Evolutionary conservation across 345 rosid species (phyloP).

Genomic region (Angophora floribunda): DNA sequence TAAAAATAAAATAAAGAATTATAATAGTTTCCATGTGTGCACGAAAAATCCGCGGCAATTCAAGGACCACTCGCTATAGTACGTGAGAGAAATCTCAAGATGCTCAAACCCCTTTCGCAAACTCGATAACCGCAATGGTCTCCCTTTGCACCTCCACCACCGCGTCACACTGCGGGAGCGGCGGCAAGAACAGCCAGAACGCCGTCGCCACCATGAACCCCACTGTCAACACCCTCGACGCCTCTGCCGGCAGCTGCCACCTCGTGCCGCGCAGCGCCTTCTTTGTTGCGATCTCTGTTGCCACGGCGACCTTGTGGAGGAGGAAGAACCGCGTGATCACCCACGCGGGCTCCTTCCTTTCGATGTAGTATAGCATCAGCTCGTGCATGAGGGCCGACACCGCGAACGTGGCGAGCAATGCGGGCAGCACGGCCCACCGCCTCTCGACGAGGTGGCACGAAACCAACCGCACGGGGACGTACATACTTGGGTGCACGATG

Average conservation of each 20-base stretch:
- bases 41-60: neutral
- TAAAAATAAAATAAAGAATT: too few species aligned
- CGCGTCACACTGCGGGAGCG: neutral
- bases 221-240: neutral
- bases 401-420: neutral
- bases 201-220: slow-evolving; percentile 4
- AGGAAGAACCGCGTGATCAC: slow-evolving; percentile 14
- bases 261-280: neutral
- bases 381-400: slow-evolving; percentile 20
- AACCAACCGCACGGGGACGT: neutral
- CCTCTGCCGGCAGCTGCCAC: slow-evolving; percentile 1
- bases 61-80: neutral
- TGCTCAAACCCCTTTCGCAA: neutral
- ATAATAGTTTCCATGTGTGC: neutral
- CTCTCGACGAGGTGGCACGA: neutral
- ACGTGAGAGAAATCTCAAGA: neutral
- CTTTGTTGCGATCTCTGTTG: neutral
- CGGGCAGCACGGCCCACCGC: neutral
- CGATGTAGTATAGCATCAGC: slow-evolving; percentile 4
- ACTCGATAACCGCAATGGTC: neutral
- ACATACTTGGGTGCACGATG: slow-evolving; percentile 2
- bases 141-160: slow-evolving; percentile 5
- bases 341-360: slow-evolving; percentile 8
- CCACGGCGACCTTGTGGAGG: slow-evolving; percentile 7
- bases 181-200: slow-evolving; percentile 14